These are phyloP conservation scores for Wickerhamia fluorescens DNA, from an alignment of 805 yeast genomes.

Conservation along the genomic window DNA sequence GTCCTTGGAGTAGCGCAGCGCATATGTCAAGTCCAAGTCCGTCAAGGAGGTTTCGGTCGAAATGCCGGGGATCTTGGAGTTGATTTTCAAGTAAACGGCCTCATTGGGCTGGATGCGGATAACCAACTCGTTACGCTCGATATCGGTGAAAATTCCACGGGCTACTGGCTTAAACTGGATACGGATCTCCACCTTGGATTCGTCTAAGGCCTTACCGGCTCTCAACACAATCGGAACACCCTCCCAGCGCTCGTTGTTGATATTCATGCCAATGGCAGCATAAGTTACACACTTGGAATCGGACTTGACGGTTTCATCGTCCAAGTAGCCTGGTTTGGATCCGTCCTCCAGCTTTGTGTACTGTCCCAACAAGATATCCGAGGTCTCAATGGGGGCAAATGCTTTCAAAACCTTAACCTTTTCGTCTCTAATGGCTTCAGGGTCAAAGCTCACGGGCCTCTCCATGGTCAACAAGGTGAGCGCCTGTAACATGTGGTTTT, in stretches of 20 bases:
- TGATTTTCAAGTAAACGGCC: slow-evolving; percentile 88
- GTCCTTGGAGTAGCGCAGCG: slow-evolving; percentile 66
- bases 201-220: slow-evolving; percentile 97
- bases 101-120: slow-evolving; percentile 92
- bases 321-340: slow-evolving; percentile 80
- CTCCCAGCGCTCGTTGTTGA: slow-evolving; percentile 94
- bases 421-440: slow-evolving; percentile 93
- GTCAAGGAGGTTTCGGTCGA: slow-evolving; percentile 76
- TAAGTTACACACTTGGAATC: slow-evolving; percentile 86
- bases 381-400: slow-evolving; percentile 55
- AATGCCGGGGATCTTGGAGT: slow-evolving; percentile 90
- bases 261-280: slow-evolving; percentile 75
- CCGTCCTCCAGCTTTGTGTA: slow-evolving; percentile 83
- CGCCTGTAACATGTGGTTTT: slow-evolving; percentile 92
- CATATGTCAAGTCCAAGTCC: slow-evolving; percentile 84
- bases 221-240: slow-evolving; percentile 94
- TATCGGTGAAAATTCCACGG: slow-evolving; percentile 69
- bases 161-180: slow-evolving; percentile 86
- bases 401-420: slow-evolving; percentile 89
- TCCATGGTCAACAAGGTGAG: slow-evolving; percentile 92
- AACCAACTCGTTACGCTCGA: slow-evolving; percentile 89
- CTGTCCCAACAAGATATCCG: slow-evolving; percentile 80
- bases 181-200: slow-evolving; percentile 90
- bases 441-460: slow-evolving; percentile 83
- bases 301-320: slow-evolving; percentile 81